These are phyloP conservation scores for Chaetomium tenue DNA, from an alignment of 495 filamentous ascomycete species.

Conservation along the genomic window DNA sequence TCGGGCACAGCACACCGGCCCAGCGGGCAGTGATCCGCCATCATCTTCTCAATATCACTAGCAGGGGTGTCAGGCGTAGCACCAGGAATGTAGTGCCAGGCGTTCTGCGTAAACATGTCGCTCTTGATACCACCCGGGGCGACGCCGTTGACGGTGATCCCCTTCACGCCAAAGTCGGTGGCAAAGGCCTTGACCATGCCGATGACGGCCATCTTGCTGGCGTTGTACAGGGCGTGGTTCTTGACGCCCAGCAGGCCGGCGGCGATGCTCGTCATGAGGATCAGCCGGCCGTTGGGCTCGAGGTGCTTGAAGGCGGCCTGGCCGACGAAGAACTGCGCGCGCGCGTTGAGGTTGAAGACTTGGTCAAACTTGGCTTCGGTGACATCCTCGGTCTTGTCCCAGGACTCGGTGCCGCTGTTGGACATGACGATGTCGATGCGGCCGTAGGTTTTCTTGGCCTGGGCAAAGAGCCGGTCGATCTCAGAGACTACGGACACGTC, in stretches of 20 bases:
- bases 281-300: slow-evolving; percentile 63
- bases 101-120: slow-evolving; percentile 70
- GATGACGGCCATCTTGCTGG: slow-evolving; percentile 73
- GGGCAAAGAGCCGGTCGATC: slow-evolving; percentile 60
- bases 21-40: slow-evolving; percentile 39
- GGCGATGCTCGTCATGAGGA: slow-evolving; percentile 58
- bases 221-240: slow-evolving; percentile 73
- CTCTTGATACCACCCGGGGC: slow-evolving; percentile 76
- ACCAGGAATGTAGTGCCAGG: slow-evolving; percentile 63
- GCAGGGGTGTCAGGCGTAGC: slow-evolving; percentile 30
- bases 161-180: slow-evolving; percentile 66
- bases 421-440: slow-evolving; percentile 73
- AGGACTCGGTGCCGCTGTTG: slow-evolving; percentile 65
- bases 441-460: slow-evolving; percentile 63
- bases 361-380: slow-evolving; percentile 73
- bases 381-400: slow-evolving; percentile 63
- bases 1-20: slow-evolving; percentile 49
- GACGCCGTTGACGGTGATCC: slow-evolving; percentile 74
- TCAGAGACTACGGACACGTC: slow-evolving; percentile 67
- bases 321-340: slow-evolving; percentile 81
- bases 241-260: slow-evolving; percentile 58
- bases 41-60: slow-evolving; percentile 38
- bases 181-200: slow-evolving; percentile 75
- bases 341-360: slow-evolving; percentile 72
- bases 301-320: slow-evolving; percentile 72